These are phyloP conservation scores for Ogataea hybrid DNA, from an alignment of 1,139 yeast species.

Conservation along the genomic window DNA sequence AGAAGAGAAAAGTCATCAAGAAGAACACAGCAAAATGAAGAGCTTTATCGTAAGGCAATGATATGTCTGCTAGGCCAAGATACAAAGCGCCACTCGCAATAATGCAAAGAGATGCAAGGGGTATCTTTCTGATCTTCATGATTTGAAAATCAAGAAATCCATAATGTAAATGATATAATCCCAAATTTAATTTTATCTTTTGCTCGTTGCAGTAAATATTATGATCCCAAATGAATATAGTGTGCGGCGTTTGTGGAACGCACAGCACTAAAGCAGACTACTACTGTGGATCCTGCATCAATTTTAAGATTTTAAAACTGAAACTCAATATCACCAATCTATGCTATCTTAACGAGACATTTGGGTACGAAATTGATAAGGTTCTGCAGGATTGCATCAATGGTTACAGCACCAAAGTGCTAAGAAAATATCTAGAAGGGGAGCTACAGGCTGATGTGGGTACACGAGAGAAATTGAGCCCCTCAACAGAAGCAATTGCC, in stretches of 20 bases:
- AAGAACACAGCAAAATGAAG: constrained; percentile 31
- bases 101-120: constrained; percentile 10
- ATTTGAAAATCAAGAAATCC: background rate
- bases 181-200: too few relatives aligned
- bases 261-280: constrained; percentile 6
- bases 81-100: constrained; percentile 20
- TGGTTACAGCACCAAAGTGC: constrained; percentile 19
- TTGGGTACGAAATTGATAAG: constrained; percentile 20
- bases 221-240: constrained; percentile 4
- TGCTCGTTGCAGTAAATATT: background rate
- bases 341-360: constrained; percentile 17
- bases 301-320: constrained; percentile 24
- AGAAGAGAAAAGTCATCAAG: constrained; percentile 28
- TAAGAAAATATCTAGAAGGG: constrained; percentile 17
- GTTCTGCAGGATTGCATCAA: constrained; percentile 26
- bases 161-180: background rate
- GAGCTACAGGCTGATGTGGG: constrained; percentile 2
- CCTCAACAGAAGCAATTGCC: constrained; percentile 38
- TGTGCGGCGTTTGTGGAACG: constrained; percentile 8
- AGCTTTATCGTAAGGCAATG: constrained; percentile 30
- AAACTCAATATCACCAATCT: constrained; percentile 22
- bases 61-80: constrained; percentile 31
- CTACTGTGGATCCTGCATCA: constrained; percentile 28
- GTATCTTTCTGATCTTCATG: constrained; percentile 6
- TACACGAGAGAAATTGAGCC: constrained; percentile 20